Evolutionary conservation across 345 rosid genomes (phyloP).

Genomic region (Capsella bursapastoris): DNA sequence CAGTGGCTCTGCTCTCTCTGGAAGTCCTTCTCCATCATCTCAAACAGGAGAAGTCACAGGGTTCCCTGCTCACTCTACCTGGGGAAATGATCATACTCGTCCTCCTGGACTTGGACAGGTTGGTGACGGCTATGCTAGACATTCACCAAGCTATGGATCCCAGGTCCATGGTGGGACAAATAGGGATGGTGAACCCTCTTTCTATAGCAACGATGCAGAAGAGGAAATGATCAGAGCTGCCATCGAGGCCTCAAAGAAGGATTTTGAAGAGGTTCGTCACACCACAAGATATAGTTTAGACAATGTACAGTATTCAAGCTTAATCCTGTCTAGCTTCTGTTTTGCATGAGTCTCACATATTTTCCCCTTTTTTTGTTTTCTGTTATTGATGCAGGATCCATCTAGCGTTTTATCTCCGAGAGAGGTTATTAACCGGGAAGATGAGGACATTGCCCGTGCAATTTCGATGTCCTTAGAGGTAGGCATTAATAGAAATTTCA

Average conservation of each 20-base stretch:
- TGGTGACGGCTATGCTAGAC: slow-evolving; percentile 37
- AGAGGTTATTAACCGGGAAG: slow-evolving; percentile 57
- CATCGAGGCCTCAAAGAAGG: slow-evolving; percentile 77
- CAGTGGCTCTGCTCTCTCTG: slow-evolving; percentile 51
- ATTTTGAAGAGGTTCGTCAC: slow-evolving; percentile 46
- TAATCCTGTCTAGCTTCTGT: slow-evolving; percentile 11
- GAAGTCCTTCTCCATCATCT: slow-evolving; percentile 38
- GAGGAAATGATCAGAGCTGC: slow-evolving; percentile 80
- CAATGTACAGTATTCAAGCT: slow-evolving; percentile 26
- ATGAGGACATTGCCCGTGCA: slow-evolving; percentile 77
- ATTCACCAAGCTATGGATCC: slow-evolving; percentile 41
- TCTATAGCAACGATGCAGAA: slow-evolving; percentile 53
- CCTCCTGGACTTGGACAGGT: slow-evolving; percentile 51
- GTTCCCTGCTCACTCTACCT: slow-evolving; percentile 40
- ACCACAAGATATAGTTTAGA: slow-evolving; percentile 29
- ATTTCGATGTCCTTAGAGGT: slow-evolving; percentile 81
- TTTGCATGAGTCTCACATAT: slow-evolving; percentile 9
- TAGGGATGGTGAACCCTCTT: slow-evolving; percentile 36
- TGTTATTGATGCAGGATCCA: slow-evolving; percentile 52
- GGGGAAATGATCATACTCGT: slow-evolving; percentile 49
- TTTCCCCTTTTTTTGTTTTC: not conserved
- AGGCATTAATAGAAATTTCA: slow-evolving; percentile 21
- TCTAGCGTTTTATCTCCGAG: slow-evolving; percentile 46
- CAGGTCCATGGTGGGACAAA: slow-evolving; percentile 46
- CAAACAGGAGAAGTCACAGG: slow-evolving; percentile 50